Base-by-base conservation (phyloP, 805 yeast genomes). In the Candida anglica region DNA sequence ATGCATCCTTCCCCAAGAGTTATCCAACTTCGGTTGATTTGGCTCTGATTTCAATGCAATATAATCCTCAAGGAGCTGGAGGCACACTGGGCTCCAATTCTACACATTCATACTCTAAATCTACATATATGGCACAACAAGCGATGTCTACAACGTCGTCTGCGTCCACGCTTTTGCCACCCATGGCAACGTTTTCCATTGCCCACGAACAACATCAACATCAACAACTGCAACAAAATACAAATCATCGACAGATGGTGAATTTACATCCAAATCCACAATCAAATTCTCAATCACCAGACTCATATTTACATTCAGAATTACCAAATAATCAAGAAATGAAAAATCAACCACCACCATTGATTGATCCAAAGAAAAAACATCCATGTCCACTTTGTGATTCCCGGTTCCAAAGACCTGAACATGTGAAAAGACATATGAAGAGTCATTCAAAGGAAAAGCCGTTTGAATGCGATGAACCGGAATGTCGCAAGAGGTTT, bases 381-480 rank as follows among this genome's bases (percentile, higher is more conserved):
- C 85, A 80, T 53, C 68, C 67, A 42, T 80, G 87, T 57, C 84
- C 84, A 2, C 52, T 78, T 27, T 79, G 86, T 50, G 75, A 72
- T 30, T 68, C 77, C 25, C 56, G 72, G 32, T 79, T 79, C 63
- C 86, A 79, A 51, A 56, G 84, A 42, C 83, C 87, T 2, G 87
- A 80, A 47, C 87, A 80, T 53, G 87, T 80, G 19, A 80, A 76
- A 51, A 53, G 86, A 41, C 79, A 76, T 47, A 64, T 76, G 71
- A 68, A 77, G 48, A 65, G 75, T 27, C 81, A 76, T 52, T 69
- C 77, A 4, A 59, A 72, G 8, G 81, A 75, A 42, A 75, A 75
- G 46, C 81, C 81, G 6, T 76, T 64, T 44, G 68, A 62, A 38
- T 76, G 81, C 50, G 70, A 73, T 32, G 69, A 69, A 43, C 61